A percentile compares a stretch with the other conserved stretches of the same genome.
These are phyloP conservation scores for Dothistroma septosporum DNA, from an alignment of 2,329 filamentous ascomycete genomes.

Conservation along the genomic window DNA sequence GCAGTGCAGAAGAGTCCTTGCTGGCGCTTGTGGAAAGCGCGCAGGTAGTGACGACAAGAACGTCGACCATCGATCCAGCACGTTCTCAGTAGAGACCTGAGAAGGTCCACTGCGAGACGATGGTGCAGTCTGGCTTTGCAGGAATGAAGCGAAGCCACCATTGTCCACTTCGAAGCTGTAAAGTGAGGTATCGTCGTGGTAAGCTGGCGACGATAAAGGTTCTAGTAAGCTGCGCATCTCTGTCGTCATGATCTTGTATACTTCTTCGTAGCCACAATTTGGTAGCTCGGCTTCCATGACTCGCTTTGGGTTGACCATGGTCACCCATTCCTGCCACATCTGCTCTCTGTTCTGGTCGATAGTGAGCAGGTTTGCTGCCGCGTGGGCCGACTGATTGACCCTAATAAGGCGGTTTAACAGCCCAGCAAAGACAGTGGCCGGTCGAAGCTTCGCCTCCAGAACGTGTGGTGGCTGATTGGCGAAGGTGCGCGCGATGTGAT, in stretches of 20 bases:
- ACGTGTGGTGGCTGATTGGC: slow-evolving; percentile 81
- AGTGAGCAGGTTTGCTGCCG: slow-evolving; percentile 86
- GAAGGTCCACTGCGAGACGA: slow-evolving; percentile 23
- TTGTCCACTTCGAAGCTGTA: slow-evolving; percentile 42
- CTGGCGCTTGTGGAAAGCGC: slow-evolving; percentile 69
- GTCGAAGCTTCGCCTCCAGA: slow-evolving; percentile 77
- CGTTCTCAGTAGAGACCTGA: slow-evolving; percentile 53
- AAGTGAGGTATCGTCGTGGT: slow-evolving; percentile 38
- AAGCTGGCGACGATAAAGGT: slow-evolving; percentile 52
- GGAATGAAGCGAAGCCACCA: slow-evolving; percentile 39
- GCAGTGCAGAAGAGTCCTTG: slow-evolving; percentile 70
- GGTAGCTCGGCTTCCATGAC: slow-evolving; percentile 56
- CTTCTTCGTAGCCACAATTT: slow-evolving; percentile 51
- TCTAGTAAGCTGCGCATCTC: slow-evolving; percentile 69
- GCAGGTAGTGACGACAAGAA: slow-evolving; percentile 66
- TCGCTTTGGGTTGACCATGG: slow-evolving; percentile 53
- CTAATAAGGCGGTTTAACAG: slow-evolving; percentile 81
- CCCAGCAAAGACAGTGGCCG: slow-evolving; percentile 82
- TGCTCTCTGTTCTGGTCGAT: slow-evolving; percentile 85
- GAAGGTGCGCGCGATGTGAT: slow-evolving; percentile 80
- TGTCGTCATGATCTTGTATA: slow-evolving; percentile 52
- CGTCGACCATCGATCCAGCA: slow-evolving; percentile 72
- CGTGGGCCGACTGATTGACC: slow-evolving; percentile 90
- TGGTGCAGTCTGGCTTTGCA: slow-evolving; percentile 33
- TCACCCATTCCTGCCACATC: slow-evolving; percentile 92